Conservation (phyloP, 75 land plant species). For the Picea sitchensis region DNA sequence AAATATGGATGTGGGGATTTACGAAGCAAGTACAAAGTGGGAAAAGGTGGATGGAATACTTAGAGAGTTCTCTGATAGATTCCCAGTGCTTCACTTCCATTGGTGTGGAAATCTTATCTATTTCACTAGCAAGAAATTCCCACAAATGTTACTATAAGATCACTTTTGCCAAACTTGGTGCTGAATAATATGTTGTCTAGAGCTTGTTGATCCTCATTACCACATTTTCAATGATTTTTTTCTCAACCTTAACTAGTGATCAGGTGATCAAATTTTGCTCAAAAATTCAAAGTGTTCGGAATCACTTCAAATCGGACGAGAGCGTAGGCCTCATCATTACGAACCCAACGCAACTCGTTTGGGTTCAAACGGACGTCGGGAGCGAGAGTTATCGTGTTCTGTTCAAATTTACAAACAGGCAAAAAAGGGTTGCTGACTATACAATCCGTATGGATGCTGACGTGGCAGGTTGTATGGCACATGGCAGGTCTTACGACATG, state of each 20-base stretch:
- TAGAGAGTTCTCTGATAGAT: conserved; percentile 8
- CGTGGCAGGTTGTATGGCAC: too few species aligned
- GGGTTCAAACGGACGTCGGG: too few species aligned
- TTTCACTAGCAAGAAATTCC: conserved; percentile 20
- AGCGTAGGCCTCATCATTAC: too few species aligned
- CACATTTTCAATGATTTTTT: conserved; percentile 17
- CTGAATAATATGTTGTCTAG: conserved; percentile 8
- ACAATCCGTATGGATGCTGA: too few species aligned
- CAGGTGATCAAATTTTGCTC: too few species aligned
- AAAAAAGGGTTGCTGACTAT: too few species aligned
- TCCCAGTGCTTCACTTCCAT: conserved; percentile 19
- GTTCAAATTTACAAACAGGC: too few species aligned
- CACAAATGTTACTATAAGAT: conserved; percentile 6
- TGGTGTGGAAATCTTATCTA: conserved; percentile 17
- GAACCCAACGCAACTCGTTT: too few species aligned
- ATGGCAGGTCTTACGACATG: too few species aligned
- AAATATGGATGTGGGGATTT: conserved; percentile 19
- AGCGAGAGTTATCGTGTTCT: too few species aligned
- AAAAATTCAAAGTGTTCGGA: too few species aligned
- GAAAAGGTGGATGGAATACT: conserved; percentile 9
- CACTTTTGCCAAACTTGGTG: conserved; percentile 7
- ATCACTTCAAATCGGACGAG: too few species aligned
- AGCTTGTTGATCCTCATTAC: conserved; percentile 11
- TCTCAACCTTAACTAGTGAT: conserved; percentile 7
- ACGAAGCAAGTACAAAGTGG: conserved; percentile 7